Evolutionary conservation across 2,329 filamentous ascomycete species (phyloP), one percentile per base, ranked within the genome.

Genomic region (Epichloe sp.): DNA sequence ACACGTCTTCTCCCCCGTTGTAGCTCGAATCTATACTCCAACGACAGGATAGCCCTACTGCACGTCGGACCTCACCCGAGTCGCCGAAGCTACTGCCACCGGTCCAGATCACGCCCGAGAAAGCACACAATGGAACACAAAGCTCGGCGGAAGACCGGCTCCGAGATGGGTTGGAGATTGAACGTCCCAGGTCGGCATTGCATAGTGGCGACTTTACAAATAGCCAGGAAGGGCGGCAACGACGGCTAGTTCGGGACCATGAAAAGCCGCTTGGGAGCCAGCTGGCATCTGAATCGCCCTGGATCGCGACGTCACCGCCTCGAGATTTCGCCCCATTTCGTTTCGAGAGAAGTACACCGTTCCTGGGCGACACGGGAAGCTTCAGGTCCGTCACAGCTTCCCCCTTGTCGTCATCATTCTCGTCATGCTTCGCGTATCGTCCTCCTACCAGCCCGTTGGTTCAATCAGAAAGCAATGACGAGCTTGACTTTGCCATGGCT

Each of bases 361-460:
- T 62, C n/a, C 55, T 58, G n/a, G 62, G 64, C 21, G 62, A 64
- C 42, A 56, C 56, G 14, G 65, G 68, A 36, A 67, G 66, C 10
- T 70, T 69, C 49, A 66, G 63, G 44, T 72, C 75, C 0, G 67
- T 48, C 26, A 36, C 72, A 21, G 70, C 76, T 17, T 83, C 83
- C 7, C 83, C 81, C 1, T 62, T 85, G 10, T 84, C 83, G 3
- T 88, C 83, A 7, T 86, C 88, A 1, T 74, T 86, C 14, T 84
- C 86, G 0, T 85, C 83, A 2, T 89, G 81, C 59, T 96, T 95
- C 64, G 76, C 86, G 35, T 85, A 95, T 55, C 85, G 91, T 67
- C 80, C 87, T 2, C 91, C 93, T 0, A 97, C 93, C 2, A 97
- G 90, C 60, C 93, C 93, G 14, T 73, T 98, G 11, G 90, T 94